Percentiles rank a stretch among this genome's conserved stretches.
These are phyloP conservation scores for Malus fusca DNA, from an alignment of 306 rosid genomes.

Conservation along the genomic window DNA sequence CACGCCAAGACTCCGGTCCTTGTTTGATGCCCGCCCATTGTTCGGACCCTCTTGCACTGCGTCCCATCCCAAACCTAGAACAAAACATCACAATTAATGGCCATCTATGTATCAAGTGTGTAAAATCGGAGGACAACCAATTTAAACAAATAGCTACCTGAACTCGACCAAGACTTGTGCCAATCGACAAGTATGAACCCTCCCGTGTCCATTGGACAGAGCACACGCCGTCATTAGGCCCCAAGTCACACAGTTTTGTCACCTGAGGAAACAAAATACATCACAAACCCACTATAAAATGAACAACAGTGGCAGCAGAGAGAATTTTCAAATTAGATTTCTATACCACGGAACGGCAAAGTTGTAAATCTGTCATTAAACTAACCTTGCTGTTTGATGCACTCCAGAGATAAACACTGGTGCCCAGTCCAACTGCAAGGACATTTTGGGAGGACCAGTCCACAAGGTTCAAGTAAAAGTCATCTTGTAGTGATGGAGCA, in stretches of 20 bases:
- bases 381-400: constrained; percentile 86
- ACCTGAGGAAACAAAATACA: constrained; percentile 42
- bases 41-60: constrained; percentile 80
- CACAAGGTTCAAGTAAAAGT: constrained; percentile 92
- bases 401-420: constrained; percentile 92
- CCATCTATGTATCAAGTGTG: background rate
- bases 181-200: constrained; percentile 90
- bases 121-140: background rate
- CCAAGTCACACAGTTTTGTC: constrained; percentile 90
- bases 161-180: constrained; percentile 89
- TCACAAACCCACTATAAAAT: background rate
- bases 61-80: constrained; percentile 91
- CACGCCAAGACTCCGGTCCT: constrained; percentile 96
- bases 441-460: constrained; percentile 99
- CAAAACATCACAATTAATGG: background rate
- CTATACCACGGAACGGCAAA: background rate
- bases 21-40: constrained; percentile 97
- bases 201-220: constrained; percentile 95
- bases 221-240: constrained; percentile 92
- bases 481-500: constrained; percentile 99
- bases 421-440: constrained; percentile 91
- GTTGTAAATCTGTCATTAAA: background rate
- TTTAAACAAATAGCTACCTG: constrained; percentile 48
- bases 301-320: background rate
- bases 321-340: background rate